Conservation (phyloP, 768 basidiomycete genomes). For the Leccinum subtestaceum region DNA sequence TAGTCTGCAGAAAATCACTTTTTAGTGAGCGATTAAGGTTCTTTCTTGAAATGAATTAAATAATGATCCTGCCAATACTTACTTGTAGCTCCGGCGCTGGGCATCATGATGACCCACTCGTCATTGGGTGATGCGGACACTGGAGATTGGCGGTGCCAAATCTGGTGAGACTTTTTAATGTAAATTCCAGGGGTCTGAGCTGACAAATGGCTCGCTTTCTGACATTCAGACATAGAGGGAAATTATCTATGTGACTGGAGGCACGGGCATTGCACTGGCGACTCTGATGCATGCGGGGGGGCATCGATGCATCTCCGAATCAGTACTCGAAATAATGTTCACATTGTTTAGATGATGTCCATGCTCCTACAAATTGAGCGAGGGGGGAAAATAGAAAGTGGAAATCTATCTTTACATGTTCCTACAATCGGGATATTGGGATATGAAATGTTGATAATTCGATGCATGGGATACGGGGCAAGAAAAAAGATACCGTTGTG, state of each 20-base stretch:
- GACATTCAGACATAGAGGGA: not conserved
- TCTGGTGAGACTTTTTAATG: not conserved
- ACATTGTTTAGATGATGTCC: not conserved
- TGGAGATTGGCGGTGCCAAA: not conserved
- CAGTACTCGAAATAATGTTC: not conserved
- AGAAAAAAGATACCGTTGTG: too few species aligned
- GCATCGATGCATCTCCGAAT: too few species aligned
- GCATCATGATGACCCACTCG: not conserved
- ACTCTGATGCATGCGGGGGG: not conserved
- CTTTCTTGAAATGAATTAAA: not conserved
- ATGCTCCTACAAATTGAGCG: not conserved
- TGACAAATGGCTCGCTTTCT: not conserved
- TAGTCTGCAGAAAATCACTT: too few species aligned
- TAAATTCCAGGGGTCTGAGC: too few species aligned
- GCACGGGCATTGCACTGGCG: not conserved
- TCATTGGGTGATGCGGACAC: not conserved
- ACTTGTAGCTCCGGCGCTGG: not conserved
- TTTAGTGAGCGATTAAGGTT: too few species aligned
- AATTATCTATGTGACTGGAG: not conserved
- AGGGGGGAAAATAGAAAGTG: too few species aligned
- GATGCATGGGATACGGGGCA: too few species aligned
- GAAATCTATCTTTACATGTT: too few species aligned
- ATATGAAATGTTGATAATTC: not conserved
- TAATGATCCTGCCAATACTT: constrained; percentile 1
- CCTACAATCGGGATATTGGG: too few species aligned